A percentile compares a stretch with the other conserved stretches of the same genome.
Conservation (phyloP, 768 basidiomycete genomes). For the Pisolithus microcarpus region DNA sequence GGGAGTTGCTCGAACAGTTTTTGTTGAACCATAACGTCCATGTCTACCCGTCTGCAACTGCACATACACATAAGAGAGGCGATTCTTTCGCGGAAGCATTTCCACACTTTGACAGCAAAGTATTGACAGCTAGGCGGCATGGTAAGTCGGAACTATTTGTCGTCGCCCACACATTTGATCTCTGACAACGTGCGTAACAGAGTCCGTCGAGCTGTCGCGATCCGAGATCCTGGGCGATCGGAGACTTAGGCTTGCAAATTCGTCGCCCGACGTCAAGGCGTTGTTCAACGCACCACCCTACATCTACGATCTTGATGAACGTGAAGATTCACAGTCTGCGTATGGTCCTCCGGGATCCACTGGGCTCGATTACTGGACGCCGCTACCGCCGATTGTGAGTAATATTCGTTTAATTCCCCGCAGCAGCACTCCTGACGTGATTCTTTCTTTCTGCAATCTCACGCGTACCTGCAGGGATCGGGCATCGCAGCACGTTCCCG, state of each 20-base stretch:
- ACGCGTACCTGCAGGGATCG: slow-evolving; percentile 43
- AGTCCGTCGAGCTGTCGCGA: slow-evolving; percentile 71
- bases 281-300: slow-evolving; percentile 84
- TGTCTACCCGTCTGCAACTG: slow-evolving; percentile 70
- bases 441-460: neutral
- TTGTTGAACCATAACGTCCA: slow-evolving; percentile 77
- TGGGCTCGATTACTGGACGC: slow-evolving; percentile 68
- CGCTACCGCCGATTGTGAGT: slow-evolving; percentile 68
- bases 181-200: slow-evolving; percentile 29
- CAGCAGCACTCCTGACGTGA: slow-evolving; percentile 16
- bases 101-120: slow-evolving; percentile 94
- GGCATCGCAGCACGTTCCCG: slow-evolving; percentile 62
- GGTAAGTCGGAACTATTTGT: slow-evolving; percentile 42
- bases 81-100: slow-evolving; percentile 95
- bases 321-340: slow-evolving; percentile 54
- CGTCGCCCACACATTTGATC: slow-evolving; percentile 12
- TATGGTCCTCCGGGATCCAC: slow-evolving; percentile 43
- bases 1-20: slow-evolving; percentile 92
- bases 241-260: slow-evolving; percentile 75
- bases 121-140: slow-evolving; percentile 67
- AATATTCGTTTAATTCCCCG: slow-evolving; percentile 2
- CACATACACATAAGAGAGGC: slow-evolving; percentile 76
- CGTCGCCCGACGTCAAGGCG: slow-evolving; percentile 92
- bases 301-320: slow-evolving; percentile 73
- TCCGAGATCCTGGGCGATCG: slow-evolving; percentile 63